These are phyloP conservation scores for Funneliformis caledonium DNA, from an alignment of 371 early-diverging fungal species.

Conservation along the genomic window DNA sequence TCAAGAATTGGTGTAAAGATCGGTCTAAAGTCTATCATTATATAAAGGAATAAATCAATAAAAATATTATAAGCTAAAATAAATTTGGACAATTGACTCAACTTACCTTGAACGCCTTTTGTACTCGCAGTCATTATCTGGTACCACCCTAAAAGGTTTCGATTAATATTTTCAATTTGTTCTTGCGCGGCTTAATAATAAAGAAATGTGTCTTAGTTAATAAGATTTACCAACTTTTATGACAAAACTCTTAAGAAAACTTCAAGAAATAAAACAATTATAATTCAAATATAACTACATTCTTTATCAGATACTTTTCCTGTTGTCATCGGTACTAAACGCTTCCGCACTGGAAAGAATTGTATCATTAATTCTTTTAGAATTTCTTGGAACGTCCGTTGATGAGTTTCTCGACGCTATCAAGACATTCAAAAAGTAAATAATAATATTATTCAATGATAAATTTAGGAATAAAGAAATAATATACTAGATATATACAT, in stretches of 20 bases:
- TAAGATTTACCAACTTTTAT: background rate
- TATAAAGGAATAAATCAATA: background rate
- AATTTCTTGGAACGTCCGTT: conserved; percentile 30
- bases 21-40: conserved; percentile 26
- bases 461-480: background rate
- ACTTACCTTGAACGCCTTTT: background rate
- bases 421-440: background rate
- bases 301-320: background rate
- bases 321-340: background rate
- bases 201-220: background rate
- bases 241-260: background rate
- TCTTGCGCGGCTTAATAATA: background rate
- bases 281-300: background rate
- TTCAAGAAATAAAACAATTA: background rate
- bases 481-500: conserved; percentile 32
- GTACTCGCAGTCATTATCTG: conserved; percentile 15
- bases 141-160: conserved; percentile 31
- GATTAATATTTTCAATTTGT: conserved; percentile 22
- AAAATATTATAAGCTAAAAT: background rate
- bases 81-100: background rate
- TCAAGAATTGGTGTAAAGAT: conserved; percentile 33
- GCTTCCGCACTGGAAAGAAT: conserved; percentile 1
- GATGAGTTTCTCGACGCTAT: conserved; percentile 23
- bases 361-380: conserved; percentile 31
- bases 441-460: background rate